Conservation (phyloP, 805 yeast species). For the Yarrowia deformans region DNA sequence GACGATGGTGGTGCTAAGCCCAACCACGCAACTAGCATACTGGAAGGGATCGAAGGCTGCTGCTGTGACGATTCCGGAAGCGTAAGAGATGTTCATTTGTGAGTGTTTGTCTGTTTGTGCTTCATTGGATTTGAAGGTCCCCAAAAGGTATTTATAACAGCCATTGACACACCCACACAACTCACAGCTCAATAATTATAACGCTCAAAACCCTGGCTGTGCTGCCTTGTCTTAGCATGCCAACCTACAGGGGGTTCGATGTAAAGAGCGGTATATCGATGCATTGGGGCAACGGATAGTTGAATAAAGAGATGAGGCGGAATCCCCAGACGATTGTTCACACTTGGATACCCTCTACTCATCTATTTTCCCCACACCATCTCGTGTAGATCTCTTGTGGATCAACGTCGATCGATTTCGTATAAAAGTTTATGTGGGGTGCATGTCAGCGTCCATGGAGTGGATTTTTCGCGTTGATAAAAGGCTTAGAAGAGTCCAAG, state of each 20-base stretch:
- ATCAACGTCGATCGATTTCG: conserved; percentile 20
- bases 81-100: conserved; percentile 13
- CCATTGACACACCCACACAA: neutral
- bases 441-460: too few species aligned
- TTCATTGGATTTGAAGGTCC: neutral
- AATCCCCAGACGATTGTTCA: neutral
- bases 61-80: conserved; percentile 24
- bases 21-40: conserved; percentile 17
- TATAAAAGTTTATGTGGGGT: conserved; percentile 3
- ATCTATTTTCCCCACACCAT: neutral
- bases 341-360: neutral
- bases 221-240: conserved; percentile 25
- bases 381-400: conserved; percentile 13
- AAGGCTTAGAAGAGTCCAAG: too few species aligned
- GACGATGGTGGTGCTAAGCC: neutral
- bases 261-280: neutral
- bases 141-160: neutral
- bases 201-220: conserved; percentile 17
- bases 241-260: conserved; percentile 12
- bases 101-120: neutral
- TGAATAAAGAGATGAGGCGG: neutral
- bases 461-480: too few species aligned
- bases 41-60: conserved; percentile 23
- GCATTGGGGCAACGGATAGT: neutral
- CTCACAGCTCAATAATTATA: neutral